Conservation (phyloP, 2,329 filamentous ascomycete genomes). For the Alternaria brassicae region DNA sequence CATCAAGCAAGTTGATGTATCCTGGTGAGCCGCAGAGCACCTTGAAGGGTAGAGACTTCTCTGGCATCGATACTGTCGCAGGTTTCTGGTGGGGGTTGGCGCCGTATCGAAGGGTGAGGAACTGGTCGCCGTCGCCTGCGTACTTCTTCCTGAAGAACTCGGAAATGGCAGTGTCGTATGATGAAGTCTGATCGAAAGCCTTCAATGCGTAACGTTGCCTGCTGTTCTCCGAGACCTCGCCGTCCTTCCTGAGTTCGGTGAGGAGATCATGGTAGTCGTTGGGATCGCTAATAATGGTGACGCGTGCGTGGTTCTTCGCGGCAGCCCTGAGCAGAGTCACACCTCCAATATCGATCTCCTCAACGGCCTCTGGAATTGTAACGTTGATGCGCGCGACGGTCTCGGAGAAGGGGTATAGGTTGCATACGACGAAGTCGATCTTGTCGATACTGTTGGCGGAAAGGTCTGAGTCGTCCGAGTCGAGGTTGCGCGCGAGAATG, state of each 20-base stretch:
- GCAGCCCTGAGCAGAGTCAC: constrained; percentile 95
- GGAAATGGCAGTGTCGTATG: constrained; percentile 93
- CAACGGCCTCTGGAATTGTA: constrained; percentile 93
- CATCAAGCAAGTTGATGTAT: constrained; percentile 97
- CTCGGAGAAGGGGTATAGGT: constrained; percentile 99
- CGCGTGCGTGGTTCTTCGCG: constrained; percentile 95
- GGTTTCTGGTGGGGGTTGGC: constrained; percentile 99
- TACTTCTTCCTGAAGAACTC: constrained; percentile 99
- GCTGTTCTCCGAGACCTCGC: constrained; percentile 83
- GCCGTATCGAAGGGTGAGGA: constrained; percentile 88
- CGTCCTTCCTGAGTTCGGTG: constrained; percentile 83
- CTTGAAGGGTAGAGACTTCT: constrained; percentile 87
- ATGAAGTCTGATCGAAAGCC: constrained; percentile 97
- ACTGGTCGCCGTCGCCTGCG: constrained; percentile 81
- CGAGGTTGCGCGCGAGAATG: constrained; percentile 92
- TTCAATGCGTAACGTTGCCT: constrained; percentile 92
- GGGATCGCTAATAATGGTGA: constrained; percentile 95
- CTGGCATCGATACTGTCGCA: constrained; percentile 79
- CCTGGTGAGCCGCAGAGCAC: constrained; percentile 87
- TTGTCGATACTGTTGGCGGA: constrained; percentile 56
- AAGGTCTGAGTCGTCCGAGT: constrained; percentile 95
- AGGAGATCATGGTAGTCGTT: constrained; percentile 94
- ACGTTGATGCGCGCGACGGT: constrained; percentile 97
- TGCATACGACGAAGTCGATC: constrained; percentile 72
- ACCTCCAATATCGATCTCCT: constrained; percentile 97